Conservation (phyloP, 164 flowering plant species). For the grape (Vitis vinifera) region ASM3070453v1 NC_081823.1:25589001-25589500, state of each 20-base stretch:
- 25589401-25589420: conserved; percentile 71
- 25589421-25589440: conserved; percentile 75
- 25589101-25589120: conserved; percentile 72
- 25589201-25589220: conserved; percentile 81
- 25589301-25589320: conserved; percentile 92
- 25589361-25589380: conserved; percentile 65
- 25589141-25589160: conserved; percentile 88
- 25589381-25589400: conserved; percentile 89
- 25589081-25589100: conserved; percentile 69
- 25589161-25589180: conserved; percentile 72
- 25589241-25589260: conserved; percentile 81
- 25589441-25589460: conserved; percentile 83
- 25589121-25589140: conserved; percentile 67
- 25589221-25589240: conserved; percentile 83
- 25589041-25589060: conserved; percentile 45
- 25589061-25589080: conserved; percentile 57
- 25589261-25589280: conserved; percentile 70
- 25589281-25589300: conserved; percentile 81
- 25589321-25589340: conserved; percentile 89
- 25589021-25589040: conserved; percentile 59
- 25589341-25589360: conserved; percentile 85
- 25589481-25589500: conserved; percentile 96
- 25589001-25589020: conserved; percentile 25
- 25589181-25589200: conserved; percentile 69
- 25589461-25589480: conserved; percentile 76